These are phyloP conservation scores for Didymosphaeria variabile DNA, from an alignment of 2,329 filamentous ascomycete species.

Conservation along the genomic window DNA sequence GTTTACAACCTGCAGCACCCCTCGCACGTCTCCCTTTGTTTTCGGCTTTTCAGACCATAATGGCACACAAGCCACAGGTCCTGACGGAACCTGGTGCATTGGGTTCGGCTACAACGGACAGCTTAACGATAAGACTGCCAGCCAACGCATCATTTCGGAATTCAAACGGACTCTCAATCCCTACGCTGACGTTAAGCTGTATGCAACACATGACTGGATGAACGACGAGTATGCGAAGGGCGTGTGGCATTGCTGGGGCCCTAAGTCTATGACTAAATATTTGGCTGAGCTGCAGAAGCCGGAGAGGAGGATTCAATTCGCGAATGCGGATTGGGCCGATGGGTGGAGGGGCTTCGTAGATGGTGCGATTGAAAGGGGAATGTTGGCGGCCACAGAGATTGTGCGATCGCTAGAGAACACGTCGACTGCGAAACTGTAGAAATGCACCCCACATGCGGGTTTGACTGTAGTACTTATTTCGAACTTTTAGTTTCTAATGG, in stretches of 20 bases:
- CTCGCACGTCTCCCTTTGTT: neutral
- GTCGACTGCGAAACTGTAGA: too few relatives aligned
- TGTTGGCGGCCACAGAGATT: too few relatives aligned
- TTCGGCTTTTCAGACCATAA: neutral
- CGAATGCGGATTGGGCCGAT: slow-evolving; percentile 46
- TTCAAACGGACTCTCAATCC: neutral
- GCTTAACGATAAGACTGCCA: neutral
- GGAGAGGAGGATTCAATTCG: slow-evolving; percentile 41
- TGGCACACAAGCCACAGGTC: neutral
- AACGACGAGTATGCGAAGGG: slow-evolving; percentile 42
- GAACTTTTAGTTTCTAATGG: too few relatives aligned
- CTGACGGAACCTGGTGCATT: neutral
- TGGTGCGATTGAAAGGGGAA: slow-evolving; percentile 45
- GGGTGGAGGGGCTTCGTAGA: slow-evolving; percentile 50
- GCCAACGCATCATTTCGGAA: neutral
- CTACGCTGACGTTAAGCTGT: neutral
- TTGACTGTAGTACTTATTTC: too few relatives aligned
- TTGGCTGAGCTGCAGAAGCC: slow-evolving; percentile 34
- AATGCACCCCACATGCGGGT: too few relatives aligned
- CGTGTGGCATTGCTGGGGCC: slow-evolving; percentile 32
- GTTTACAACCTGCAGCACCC: neutral
- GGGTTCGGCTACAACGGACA: neutral
- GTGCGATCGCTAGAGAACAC: too few relatives aligned
- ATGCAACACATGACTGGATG: slow-evolving; percentile 41
- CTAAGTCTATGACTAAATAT: slow-evolving; percentile 26